A percentile compares a stretch with the other conserved stretches of the same genome.
These are phyloP conservation scores for Leccinum insigne DNA, from an alignment of 1,284 basidiomycete genomes.

Conservation along the genomic window DNA sequence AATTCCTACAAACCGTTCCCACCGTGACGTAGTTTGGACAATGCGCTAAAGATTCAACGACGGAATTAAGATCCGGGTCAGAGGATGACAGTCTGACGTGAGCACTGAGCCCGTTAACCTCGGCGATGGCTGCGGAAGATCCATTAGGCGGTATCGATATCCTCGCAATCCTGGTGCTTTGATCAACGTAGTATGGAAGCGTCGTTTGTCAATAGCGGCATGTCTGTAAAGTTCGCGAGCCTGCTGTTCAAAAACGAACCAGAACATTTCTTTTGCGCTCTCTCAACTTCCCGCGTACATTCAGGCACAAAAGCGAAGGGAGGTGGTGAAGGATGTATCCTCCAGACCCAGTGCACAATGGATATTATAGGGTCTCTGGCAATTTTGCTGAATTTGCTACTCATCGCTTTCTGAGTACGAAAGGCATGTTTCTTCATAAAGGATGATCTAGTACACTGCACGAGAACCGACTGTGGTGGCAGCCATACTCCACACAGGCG, in stretches of 20 bases:
- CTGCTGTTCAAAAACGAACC: not conserved
- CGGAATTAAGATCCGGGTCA: too few relatives aligned
- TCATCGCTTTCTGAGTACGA: not conserved
- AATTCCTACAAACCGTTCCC: too few relatives aligned
- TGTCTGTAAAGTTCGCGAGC: not conserved
- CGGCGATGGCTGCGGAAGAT: not conserved
- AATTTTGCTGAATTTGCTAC: not conserved
- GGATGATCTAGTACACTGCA: slow-evolving; percentile 18
- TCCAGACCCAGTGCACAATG: not conserved
- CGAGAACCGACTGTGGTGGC: slow-evolving; percentile 23
- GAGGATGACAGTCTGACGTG: too few relatives aligned
- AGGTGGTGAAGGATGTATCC: not conserved
- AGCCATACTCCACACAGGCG: slow-evolving; percentile 28
- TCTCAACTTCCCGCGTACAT: not conserved
- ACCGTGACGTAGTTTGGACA: too few relatives aligned
- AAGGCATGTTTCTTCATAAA: not conserved
- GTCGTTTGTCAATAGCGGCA: not conserved
- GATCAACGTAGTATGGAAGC: not conserved
- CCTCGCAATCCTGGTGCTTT: not conserved
- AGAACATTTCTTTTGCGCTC: not conserved
- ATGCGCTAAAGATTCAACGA: too few relatives aligned
- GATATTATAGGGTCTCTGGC: not conserved
- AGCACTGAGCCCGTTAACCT: not conserved
- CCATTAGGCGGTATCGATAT: not conserved
- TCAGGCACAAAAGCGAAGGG: not conserved